Conservation (phyloP, 140 eudicot genomes). For the Cichorium intybus region DNA sequence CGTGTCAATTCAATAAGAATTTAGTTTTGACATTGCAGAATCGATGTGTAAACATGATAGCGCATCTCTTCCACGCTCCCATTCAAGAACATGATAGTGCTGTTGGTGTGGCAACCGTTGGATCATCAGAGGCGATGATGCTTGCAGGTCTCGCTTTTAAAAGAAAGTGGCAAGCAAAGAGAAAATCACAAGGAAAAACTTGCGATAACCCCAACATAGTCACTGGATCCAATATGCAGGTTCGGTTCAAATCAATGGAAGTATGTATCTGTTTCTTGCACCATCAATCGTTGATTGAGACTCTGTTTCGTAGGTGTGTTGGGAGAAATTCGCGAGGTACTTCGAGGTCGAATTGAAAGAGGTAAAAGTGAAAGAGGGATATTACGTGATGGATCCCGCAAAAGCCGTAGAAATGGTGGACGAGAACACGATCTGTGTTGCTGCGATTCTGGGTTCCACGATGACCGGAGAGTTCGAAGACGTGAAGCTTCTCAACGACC, state of each 20-base stretch:
- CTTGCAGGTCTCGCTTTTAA: conserved; percentile 79
- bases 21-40: conserved; percentile 42
- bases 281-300: background rate
- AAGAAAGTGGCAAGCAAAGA: conserved; percentile 60
- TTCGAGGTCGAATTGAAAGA: conserved; percentile 68
- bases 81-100: conserved; percentile 50
- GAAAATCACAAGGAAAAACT: conserved; percentile 48
- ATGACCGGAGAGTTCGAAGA: conserved; percentile 81
- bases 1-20: too few species aligned
- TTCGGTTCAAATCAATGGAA: too few species aligned
- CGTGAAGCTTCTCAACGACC: conserved; percentile 64
- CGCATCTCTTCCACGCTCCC: conserved; percentile 66
- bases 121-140: conserved; percentile 80
- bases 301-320: conserved; percentile 42
- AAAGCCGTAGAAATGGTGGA: conserved; percentile 75
- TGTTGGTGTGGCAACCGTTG: conserved; percentile 67
- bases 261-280: too few species aligned
- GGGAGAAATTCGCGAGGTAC: conserved; percentile 73
- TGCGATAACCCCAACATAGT: conserved; percentile 56
- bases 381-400: conserved; percentile 58
- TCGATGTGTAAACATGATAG: conserved; percentile 71
- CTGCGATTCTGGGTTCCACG: conserved; percentile 68
- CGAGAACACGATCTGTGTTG: conserved; percentile 70
- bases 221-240: conserved; percentile 74
- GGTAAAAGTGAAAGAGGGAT: conserved; percentile 58